Base-by-base conservation (phyloP, 2,329 filamentous ascomycete species). In the Cryphonectria parasitica region DNA sequence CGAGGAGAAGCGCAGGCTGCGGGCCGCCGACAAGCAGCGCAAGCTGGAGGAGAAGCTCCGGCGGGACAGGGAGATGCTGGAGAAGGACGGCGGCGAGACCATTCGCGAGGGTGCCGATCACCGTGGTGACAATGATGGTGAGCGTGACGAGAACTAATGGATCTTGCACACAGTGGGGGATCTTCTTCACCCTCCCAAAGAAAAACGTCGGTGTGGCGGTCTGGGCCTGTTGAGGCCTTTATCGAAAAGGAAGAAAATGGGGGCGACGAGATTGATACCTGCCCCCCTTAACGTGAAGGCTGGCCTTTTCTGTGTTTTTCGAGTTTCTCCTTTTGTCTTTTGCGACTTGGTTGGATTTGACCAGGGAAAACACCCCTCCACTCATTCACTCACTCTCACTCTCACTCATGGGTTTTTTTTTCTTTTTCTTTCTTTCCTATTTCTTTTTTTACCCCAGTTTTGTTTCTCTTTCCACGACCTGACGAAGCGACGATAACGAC, bases 1-100 rank as follows among this genome's bases (percentile, higher is more conserved):
- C 3, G 80, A 81, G 45, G 75, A 75, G 67, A 77, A 74, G 73
- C 77, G 78, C 68, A 75, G 76, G 45, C 65, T 75, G 71, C 77
- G 77, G 60, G 77, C 77, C 13, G 73, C 78, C 66, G 78, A 79
- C 74, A 77, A 78, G 78, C 78, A 77, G 75, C 78, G 76, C 74
- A 68, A 67, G 71, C 36, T 64, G 22, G 71, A 74, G 69, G 66
- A 73, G 71, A 62, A 41, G 67, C 54, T 69, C 15, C 52, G 49
- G 58, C 11, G 64, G 39, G 71, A 73, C 60, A 68, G 61, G 61
- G 70, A 71, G 54, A 49, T 68, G 19, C 43, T 66, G 25, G 72
- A 68, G n/a, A 73, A 71, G 67, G 66, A 36, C 39, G 54, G 3
- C 2, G 64, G 34, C 54, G 52, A 66, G 63, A 63, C 66, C 11